Evolutionary conservation across 495 filamentous ascomycete species (phyloP).

Genomic region (Acidiella bohemica): DNA sequence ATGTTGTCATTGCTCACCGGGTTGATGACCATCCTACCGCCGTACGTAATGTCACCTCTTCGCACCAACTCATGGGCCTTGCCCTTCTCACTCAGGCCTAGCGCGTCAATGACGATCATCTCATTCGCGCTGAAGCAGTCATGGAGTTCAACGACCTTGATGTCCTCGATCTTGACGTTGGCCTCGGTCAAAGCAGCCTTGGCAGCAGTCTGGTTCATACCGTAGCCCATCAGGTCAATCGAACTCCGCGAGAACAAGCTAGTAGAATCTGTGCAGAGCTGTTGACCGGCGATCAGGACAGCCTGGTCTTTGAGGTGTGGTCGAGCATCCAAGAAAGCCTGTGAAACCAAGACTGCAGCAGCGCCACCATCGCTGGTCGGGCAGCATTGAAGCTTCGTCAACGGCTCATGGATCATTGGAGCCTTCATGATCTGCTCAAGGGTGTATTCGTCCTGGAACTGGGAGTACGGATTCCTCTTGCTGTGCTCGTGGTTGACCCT

Average conservation of each 20-base stretch:
- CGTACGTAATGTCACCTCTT: conserved; percentile 84
- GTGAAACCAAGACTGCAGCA: conserved; percentile 77
- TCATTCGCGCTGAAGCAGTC: conserved; percentile 97
- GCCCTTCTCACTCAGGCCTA: conserved; percentile 64
- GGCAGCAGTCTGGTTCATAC: conserved; percentile 63
- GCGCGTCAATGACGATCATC: conserved; percentile 73
- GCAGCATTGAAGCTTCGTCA: conserved; percentile 73
- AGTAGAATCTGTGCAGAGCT: conserved; percentile 66
- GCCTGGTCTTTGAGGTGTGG: conserved; percentile 72
- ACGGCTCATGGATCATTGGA: conserved; percentile 64
- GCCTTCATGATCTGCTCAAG: conserved; percentile 68
- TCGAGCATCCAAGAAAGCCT: conserved; percentile 73
- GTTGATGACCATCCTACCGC: conserved; percentile 67
- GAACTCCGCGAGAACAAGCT: conserved; percentile 57
- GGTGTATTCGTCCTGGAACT: conserved; percentile 87
- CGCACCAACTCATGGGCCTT: conserved; percentile 90
- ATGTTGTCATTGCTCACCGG: conserved; percentile 31
- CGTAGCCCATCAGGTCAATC: conserved; percentile 80
- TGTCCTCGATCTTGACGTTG: conserved; percentile 47
- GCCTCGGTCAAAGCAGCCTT: conserved; percentile 60
- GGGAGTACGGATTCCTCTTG: conserved; percentile 86
- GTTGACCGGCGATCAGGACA: conserved; percentile 77
- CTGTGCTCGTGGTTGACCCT: conserved; percentile 87
- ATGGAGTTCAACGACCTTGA: conserved; percentile 83
- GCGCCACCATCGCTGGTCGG: conserved; percentile 89